Evolutionary conservation across 177 flowering plant species (phyloP), one percentile per base, ranked within the genome.

Genomic region (Vitis hybrid): DNA sequence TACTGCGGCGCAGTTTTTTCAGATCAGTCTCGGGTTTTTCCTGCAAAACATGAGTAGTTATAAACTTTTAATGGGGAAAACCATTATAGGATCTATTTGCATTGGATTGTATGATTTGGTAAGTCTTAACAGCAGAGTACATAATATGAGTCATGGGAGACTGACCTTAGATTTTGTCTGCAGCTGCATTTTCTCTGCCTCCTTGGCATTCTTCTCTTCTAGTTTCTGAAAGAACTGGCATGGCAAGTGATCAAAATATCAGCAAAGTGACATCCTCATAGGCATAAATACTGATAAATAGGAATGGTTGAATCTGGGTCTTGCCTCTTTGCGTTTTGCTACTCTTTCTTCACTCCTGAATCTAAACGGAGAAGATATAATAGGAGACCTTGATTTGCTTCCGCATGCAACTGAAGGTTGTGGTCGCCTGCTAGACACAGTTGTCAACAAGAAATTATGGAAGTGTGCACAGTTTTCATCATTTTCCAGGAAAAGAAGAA

Each of bases 261-360:
- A 70, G 6, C 33, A 39, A 10, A 29, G 16, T 56, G 61, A 19
- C 52, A 57, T 13, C 33, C 14, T 15, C 11, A 21, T 65, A 10
- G n/a, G n/a, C 11, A 29, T 16, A 16, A 58, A 39, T 15, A 60
- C 45, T 21, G 13, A 31, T 10, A 21, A 22, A 10, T 13, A 50
- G 49, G 16, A 59, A 18, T 22, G 19, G 53, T 26, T 31, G 60
- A 2, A 16, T 57, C 52, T 63, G n/a, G 22, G 22, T 15, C 85
- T 76, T 86, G 70, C 98, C 95, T 94, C 91, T 82, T 82, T 94
- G 12, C 94, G 77, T 80, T 84, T 93, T 72, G 77, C 88, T 33
- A 87, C 95, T 83, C 98, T 89, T 81, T 91, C 98, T 66, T 94
- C 96, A 75, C 89, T 85, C 75, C 84, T 90, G 77, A 93, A 87